Conservation (phyloP, 257 asterid genomes). For the Solanum dulcamara region DNA sequence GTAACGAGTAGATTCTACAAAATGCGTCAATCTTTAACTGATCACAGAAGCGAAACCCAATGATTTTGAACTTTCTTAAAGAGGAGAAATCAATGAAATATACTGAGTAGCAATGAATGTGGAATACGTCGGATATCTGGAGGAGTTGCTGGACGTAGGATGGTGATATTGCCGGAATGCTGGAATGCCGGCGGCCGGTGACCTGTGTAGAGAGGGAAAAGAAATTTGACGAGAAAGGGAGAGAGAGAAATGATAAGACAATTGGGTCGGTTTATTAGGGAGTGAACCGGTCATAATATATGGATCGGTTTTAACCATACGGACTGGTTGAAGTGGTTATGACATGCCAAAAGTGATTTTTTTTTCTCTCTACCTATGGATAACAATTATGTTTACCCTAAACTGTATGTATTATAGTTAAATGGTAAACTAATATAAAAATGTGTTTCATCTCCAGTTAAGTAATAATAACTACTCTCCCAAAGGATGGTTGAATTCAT, state of each 20-base stretch:
- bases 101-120: not conserved
- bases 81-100: not conserved
- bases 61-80: not conserved
- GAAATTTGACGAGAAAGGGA: slow-evolving; percentile 8
- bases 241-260: not conserved
- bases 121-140: not conserved
- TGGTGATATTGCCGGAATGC: slow-evolving; percentile 14
- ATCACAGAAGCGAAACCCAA: not conserved
- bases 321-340: not conserved
- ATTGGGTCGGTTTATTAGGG: not conserved
- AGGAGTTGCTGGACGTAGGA: not conserved
- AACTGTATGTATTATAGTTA: not conserved
- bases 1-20: not conserved
- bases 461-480: too few relatives aligned
- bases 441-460: too few relatives aligned
- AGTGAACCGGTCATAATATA: not conserved
- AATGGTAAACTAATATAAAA: too few relatives aligned
- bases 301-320: not conserved
- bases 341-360: not conserved
- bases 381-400: too few relatives aligned
- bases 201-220: not conserved
- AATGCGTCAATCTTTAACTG: slow-evolving; percentile 1
- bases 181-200: slow-evolving; percentile 9
- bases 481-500: too few relatives aligned
- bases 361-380: too few relatives aligned